A percentile compares a stretch with the other conserved stretches of the same genome.
Conservation (phyloP, 371 early-diverging fungal genomes). For the Paraphysoderma sedebokerense region DNA sequence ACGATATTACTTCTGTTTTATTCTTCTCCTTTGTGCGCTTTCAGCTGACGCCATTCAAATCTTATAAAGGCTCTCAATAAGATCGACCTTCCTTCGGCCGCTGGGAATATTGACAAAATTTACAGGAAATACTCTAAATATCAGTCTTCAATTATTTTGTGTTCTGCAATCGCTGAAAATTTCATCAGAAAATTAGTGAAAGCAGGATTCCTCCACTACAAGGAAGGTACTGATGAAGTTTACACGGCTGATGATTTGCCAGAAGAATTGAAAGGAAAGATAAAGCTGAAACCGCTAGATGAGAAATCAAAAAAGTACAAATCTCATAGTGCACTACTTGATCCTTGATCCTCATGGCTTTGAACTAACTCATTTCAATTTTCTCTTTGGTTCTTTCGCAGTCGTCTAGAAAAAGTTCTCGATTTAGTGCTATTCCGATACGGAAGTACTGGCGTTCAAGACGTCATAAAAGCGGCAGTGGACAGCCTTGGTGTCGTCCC, state of each 20-base stretch:
- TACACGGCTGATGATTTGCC: constrained; percentile 29
- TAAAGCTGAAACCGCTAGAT: constrained; percentile 34
- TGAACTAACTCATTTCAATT: not conserved
- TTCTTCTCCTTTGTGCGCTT: not conserved
- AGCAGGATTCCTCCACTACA: constrained; percentile 43
- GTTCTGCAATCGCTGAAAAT: constrained; percentile 55
- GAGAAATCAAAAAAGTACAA: constrained; percentile 37
- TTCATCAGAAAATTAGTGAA: constrained; percentile 50
- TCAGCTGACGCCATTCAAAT: not conserved
- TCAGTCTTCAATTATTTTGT: constrained; percentile 39
- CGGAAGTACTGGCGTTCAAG: constrained; percentile 56
- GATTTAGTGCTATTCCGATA: constrained; percentile 63
- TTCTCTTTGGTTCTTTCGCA: not conserved
- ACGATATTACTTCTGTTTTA: not conserved
- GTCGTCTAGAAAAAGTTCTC: constrained; percentile 53
- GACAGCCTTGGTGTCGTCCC: constrained; percentile 44
- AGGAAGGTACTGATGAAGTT: constrained; percentile 47
- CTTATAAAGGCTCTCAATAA: constrained; percentile 49
- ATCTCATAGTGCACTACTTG: too few species aligned
- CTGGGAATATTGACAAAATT: constrained; percentile 57
- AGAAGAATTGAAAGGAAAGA: constrained; percentile 13
- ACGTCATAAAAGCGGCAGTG: constrained; percentile 38
- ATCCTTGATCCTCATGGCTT: not conserved
- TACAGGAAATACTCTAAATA: constrained; percentile 38
- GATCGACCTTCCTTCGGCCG: constrained; percentile 61